Evolutionary conservation across 2,329 filamentous ascomycete species (phyloP).

Genomic region (Tolypocladium ophioglossoides): DNA sequence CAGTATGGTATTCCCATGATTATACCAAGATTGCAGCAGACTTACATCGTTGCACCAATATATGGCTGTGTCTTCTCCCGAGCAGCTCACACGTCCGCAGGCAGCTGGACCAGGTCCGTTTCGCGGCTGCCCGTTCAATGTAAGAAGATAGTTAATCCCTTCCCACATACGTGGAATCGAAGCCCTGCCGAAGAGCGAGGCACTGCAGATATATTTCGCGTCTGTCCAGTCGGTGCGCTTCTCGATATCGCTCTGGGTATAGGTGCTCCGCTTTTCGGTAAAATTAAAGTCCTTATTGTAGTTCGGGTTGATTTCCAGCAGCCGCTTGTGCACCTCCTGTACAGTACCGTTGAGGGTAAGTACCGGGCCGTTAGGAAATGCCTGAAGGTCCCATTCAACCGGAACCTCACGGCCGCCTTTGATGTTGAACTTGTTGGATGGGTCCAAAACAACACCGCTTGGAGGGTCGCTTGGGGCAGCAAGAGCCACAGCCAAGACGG

Average conservation of each 20-base stretch:
- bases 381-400: constrained; percentile 9
- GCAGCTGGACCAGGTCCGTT: neutral
- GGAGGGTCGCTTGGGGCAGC: too few species aligned
- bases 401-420: neutral
- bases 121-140: neutral
- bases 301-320: constrained; percentile 7
- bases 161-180: too few species aligned
- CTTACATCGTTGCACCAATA: neutral
- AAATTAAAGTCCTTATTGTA: constrained; percentile 6
- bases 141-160: neutral
- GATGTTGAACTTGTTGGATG: too few species aligned
- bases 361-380: constrained; percentile 1
- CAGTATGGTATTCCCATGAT: neutral
- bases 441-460: too few species aligned
- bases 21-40: neutral
- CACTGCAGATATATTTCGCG: neutral
- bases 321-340: constrained; percentile 6
- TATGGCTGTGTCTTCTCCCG: neutral
- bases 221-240: neutral
- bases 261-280: too few species aligned
- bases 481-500: too few species aligned
- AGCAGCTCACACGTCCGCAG: neutral
- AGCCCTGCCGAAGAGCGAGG: neutral
- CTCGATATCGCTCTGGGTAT: neutral
- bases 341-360: constrained; percentile 8